Conservation (phyloP, 768 basidiomycete species). For the Clitopilus hobsonii region DNA sequence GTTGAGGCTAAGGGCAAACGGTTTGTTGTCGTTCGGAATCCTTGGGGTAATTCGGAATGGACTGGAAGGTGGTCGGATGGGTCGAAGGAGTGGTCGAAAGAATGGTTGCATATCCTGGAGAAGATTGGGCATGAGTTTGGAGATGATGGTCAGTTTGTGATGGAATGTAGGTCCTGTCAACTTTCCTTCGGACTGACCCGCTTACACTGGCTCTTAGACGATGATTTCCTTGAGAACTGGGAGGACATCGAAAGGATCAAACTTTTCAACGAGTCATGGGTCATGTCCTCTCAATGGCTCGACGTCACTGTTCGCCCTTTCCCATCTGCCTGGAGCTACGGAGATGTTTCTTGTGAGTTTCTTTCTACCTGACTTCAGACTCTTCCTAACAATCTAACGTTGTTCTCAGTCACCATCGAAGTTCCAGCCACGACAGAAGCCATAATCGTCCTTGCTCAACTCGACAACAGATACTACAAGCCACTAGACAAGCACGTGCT, state of each 20-base stretch:
- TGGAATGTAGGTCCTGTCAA: conserved; percentile 35
- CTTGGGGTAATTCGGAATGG: conserved; percentile 48
- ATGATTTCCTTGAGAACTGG: conserved; percentile 34
- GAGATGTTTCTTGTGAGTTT: conserved; percentile 37
- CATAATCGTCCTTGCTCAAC: conserved; percentile 33
- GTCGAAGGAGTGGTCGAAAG: conserved; percentile 48
- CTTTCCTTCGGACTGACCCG: conserved; percentile 8
- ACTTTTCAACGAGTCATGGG: conserved; percentile 35
- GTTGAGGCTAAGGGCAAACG: conserved; percentile 41
- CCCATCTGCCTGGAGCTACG: conserved; percentile 30
- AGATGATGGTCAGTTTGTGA: conserved; percentile 47
- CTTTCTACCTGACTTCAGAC: not conserved
- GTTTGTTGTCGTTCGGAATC: conserved; percentile 46
- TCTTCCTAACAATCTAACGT: not conserved
- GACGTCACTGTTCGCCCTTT: conserved; percentile 22
- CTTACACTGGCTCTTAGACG: conserved; percentile 16
- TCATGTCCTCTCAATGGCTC: conserved; percentile 37
- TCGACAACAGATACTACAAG: conserved; percentile 29
- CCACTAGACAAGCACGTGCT: conserved; percentile 17
- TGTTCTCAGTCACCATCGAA: conserved; percentile 26
- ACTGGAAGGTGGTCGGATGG: conserved; percentile 49
- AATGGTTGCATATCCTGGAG: conserved; percentile 40
- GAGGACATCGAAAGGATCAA: conserved; percentile 31
- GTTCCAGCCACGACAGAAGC: conserved; percentile 21
- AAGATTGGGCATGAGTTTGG: conserved; percentile 43